Conservation (phyloP, 1,284 basidiomycete genomes). For the Anthracocystis walkeri region DNA sequence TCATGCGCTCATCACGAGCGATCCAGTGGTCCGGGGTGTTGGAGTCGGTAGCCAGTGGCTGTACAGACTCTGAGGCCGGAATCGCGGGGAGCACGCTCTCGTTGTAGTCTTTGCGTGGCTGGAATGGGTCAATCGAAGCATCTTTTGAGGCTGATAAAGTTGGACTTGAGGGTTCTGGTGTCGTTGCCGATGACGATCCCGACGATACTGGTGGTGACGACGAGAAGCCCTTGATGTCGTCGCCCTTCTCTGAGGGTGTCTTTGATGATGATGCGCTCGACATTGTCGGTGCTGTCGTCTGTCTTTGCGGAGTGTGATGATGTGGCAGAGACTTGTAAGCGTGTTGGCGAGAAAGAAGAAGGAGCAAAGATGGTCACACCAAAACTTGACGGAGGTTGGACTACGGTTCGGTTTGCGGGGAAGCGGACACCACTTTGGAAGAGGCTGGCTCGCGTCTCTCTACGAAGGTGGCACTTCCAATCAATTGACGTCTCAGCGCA, state of each 20-base stretch:
- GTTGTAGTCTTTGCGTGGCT: constrained; percentile 32
- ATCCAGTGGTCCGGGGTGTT: constrained; percentile 64
- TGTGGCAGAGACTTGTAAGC: too few relatives aligned
- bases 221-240: constrained; percentile 14
- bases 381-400: background rate
- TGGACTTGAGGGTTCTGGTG: constrained; percentile 45
- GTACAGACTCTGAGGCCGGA: constrained; percentile 37
- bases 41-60: constrained; percentile 53
- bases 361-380: background rate
- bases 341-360: background rate
- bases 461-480: background rate
- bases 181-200: constrained; percentile 29
- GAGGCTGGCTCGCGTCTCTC: background rate
- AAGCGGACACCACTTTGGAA: background rate
- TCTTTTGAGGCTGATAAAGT: constrained; percentile 10
- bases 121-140: constrained; percentile 17
- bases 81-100: constrained; percentile 42
- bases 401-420: background rate
- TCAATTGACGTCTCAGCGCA: background rate
- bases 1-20: constrained; percentile 58
- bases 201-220: constrained; percentile 23
- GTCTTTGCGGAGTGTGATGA: background rate
- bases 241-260: constrained; percentile 28
- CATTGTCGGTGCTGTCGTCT: constrained; percentile 8
- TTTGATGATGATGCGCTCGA: constrained; percentile 37